These are phyloP conservation scores for Physcomitrium patens DNA, from an alignment of 225 moss, liverwort and hornwort species.

Conservation along the genomic window DNA sequence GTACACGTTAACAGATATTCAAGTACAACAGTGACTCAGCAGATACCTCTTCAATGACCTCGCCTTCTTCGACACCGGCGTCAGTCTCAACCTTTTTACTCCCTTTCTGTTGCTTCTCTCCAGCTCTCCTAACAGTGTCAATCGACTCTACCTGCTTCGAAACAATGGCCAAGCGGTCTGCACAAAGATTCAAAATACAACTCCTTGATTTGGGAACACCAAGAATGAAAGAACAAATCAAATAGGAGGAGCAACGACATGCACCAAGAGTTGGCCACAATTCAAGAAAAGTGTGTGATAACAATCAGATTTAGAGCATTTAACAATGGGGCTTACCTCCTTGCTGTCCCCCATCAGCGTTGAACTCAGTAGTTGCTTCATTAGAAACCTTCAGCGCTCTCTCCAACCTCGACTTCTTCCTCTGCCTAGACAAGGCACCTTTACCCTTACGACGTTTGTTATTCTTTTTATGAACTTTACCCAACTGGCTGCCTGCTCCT, in stretches of 20 bases:
- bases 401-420: conserved; percentile 46
- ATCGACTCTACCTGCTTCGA: conserved; percentile 26
- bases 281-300: not conserved
- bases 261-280: not conserved
- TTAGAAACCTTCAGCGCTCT: conserved; percentile 38
- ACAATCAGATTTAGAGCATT: not conserved
- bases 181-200: conserved; percentile 16
- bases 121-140: conserved; percentile 29
- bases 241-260: conserved; percentile 6
- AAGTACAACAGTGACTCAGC: conserved; percentile 5
- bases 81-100: conserved; percentile 33
- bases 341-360: conserved; percentile 21
- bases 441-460: conserved; percentile 62
- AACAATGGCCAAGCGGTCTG: conserved; percentile 29
- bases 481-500: conserved; percentile 26
- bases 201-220: not conserved
- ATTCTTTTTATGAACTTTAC: conserved; percentile 37
- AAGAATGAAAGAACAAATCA: not conserved
- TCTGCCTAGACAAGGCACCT: conserved; percentile 55
- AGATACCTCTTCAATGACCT: conserved; percentile 54
- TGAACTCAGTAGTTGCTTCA: conserved; percentile 20
- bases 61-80: conserved; percentile 58
- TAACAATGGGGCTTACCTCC: conserved; percentile 33
- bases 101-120: conserved; percentile 37
- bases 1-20: conserved; percentile 9